phyloP scores from a whole-genome alignment of 78 protist species.

The Guillardia theta region DNA sequence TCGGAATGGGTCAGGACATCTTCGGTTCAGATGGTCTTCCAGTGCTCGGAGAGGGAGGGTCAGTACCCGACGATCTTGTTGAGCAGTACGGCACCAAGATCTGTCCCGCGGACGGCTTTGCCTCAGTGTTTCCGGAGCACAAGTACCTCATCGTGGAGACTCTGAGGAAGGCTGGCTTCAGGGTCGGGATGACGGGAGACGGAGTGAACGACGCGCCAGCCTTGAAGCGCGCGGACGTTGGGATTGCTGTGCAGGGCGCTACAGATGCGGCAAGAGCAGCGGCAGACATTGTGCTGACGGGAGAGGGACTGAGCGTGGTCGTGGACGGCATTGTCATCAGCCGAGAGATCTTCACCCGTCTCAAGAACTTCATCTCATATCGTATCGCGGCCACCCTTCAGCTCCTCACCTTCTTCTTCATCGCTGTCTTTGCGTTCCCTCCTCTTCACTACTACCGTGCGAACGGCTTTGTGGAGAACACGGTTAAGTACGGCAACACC shows the following conservation, averaged over 20 bases:
- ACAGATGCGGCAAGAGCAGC: slow-evolving; percentile 47
- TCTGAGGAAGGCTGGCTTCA: slow-evolving; percentile 59
- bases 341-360: slow-evolving; percentile 9
- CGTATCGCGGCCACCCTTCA: slow-evolving; percentile 50
- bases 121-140: slow-evolving; percentile 83
- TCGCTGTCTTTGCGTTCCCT: background rate
- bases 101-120: background rate
- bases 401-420: slow-evolving; percentile 45
- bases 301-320: background rate
- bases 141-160: slow-evolving; percentile 83
- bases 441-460: background rate
- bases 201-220: slow-evolving; percentile 89
- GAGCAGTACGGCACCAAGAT: background rate
- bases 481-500: background rate
- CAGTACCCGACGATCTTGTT: background rate
- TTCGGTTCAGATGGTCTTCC: background rate
- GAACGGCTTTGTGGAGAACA: background rate
- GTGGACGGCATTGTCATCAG: background rate
- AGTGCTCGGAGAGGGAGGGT: background rate
- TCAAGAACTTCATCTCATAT: slow-evolving; percentile 30
- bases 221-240: slow-evolving; percentile 86
- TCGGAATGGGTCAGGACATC: slow-evolving; percentile 40
- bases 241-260: slow-evolving; percentile 26
- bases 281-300: slow-evolving; percentile 36
- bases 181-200: slow-evolving; percentile 67